A percentile compares a stretch with the other conserved stretches of the same genome.
phyloP scores from a whole-genome alignment of 495 filamentous ascomycete genomes.

The Annulohypoxylon moriforme region DNA sequence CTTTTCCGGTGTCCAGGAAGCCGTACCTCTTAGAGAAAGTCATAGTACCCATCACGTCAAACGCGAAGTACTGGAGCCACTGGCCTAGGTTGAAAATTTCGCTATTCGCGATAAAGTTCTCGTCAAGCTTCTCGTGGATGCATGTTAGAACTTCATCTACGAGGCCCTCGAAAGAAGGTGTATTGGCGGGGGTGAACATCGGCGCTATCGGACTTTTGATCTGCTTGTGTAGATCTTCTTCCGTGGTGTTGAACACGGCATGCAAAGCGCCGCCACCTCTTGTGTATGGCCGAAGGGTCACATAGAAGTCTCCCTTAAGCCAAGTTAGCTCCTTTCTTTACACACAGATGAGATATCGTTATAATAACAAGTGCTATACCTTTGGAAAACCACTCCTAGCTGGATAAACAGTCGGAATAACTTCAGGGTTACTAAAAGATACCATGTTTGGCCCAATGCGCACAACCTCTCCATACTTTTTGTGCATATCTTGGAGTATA shows the following conservation, averaged over 20 bases:
- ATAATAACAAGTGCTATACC: conserved; percentile 22
- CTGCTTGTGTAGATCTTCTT: conserved; percentile 54
- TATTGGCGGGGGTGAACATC: conserved; percentile 55
- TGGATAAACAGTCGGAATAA: conserved; percentile 50
- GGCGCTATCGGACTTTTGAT: conserved; percentile 56
- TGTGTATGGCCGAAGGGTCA: conserved; percentile 36
- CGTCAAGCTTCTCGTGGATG: conserved; percentile 32
- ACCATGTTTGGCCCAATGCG: conserved; percentile 61
- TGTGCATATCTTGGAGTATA: conserved; percentile 50
- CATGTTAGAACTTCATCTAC: conserved; percentile 18
- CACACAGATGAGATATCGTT: not conserved
- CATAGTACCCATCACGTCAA: conserved; percentile 69
- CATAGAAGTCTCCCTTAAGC: conserved; percentile 45
- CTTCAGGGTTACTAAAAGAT: conserved; percentile 52
- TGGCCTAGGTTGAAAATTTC: not conserved
- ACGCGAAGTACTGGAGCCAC: conserved; percentile 63
- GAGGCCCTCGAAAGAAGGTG: conserved; percentile 39
- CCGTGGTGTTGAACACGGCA: conserved; percentile 51
- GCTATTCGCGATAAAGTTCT: not conserved
- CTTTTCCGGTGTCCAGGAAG: conserved; percentile 63
- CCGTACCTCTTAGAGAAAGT: conserved; percentile 66
- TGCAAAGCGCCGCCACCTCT: conserved; percentile 44
- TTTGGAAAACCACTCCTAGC: conserved; percentile 45
- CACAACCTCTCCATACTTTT: conserved; percentile 61
- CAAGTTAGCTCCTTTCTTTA: conserved; percentile 31